Base-by-base conservation (phyloP, 2,329 filamentous ascomycete species). In the Nigrospora sphaerica region DNA sequence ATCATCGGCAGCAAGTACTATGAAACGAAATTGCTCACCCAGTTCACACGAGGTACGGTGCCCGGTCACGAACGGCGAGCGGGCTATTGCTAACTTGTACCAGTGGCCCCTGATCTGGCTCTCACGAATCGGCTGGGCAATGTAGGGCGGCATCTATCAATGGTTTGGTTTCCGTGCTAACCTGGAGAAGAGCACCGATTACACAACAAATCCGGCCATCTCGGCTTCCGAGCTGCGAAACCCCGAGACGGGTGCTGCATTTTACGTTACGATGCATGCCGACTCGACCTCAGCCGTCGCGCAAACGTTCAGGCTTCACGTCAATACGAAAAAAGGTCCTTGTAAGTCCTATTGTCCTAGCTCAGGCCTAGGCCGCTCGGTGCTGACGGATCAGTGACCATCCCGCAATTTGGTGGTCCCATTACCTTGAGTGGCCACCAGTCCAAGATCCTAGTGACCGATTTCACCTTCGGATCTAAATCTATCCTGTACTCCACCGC, bases 371-470 rank as follows among this genome's bases (percentile, higher is more conserved):
- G 23, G 7, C 10, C 23, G 23, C 23, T 7, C 4, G 5, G 23
- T 28, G 23, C 23, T 28, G 23, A 28, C 23, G 7, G 23, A 28
- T 4, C 39, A 51, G 54, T 82, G 10, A 75, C 70, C 1, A 68
- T 84, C 13, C 79, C 80, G 1, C 72, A 73, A 46, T 66, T 72
- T 39, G 69, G 65, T 2, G 66, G 66, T 0, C 57, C 60, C 0
- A 72, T 82, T 39, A 65, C 72, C 6, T 68, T 85, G 36, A 73
- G 81, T 46, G 81, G 81, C 1, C 75, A 81, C 34, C 75, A 82
- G 46, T 74, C 78, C 9, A 83, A 83, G 66, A 76, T 84, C 14
- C 59, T 83, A 4, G 75, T 79, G 0, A 79, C 78, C 0, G 80
- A 83, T 52, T 84, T 81, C 47, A 58, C 52, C 1, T 72, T 81